A percentile compares a stretch with the other conserved stretches of the same genome.
Evolutionary conservation across 768 basidiomycete species (phyloP).

Genomic region (Leucosporidium scottii): DNA sequence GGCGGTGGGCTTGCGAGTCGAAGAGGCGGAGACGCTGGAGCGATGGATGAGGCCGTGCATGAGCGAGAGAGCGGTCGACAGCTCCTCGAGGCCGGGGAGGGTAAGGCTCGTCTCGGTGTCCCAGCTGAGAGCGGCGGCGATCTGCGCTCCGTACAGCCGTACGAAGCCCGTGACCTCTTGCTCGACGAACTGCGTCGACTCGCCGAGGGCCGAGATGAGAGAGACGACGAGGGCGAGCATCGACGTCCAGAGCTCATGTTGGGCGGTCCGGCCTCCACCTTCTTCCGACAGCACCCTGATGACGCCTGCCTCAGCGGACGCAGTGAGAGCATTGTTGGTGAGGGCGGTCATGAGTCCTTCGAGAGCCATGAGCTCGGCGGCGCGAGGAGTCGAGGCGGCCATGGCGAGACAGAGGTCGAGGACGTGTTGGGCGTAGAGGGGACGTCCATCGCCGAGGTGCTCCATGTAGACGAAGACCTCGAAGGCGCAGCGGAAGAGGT

Average conservation of each 20-base stretch:
- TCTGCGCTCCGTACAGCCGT: slow-evolving; percentile 74
- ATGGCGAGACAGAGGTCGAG: slow-evolving; percentile 81
- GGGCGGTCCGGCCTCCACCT: slow-evolving; percentile 46
- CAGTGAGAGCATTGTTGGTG: slow-evolving; percentile 69
- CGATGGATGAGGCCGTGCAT: slow-evolving; percentile 52
- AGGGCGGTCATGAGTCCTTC: slow-evolving; percentile 76
- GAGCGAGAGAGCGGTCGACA: slow-evolving; percentile 68
- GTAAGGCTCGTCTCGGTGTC: slow-evolving; percentile 71
- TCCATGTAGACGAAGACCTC: slow-evolving; percentile 27
- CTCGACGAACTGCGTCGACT: slow-evolving; percentile 64
- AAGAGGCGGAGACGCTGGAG: slow-evolving; percentile 41
- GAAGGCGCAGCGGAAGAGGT: slow-evolving; percentile 61
- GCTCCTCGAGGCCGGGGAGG: slow-evolving; percentile 68
- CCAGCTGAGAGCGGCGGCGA: slow-evolving; percentile 70
- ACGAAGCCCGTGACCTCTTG: slow-evolving; percentile 78
- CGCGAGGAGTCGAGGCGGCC: slow-evolving; percentile 58
- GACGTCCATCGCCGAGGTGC: slow-evolving; percentile 51
- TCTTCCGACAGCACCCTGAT: slow-evolving; percentile 63
- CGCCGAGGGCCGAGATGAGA: slow-evolving; percentile 59
- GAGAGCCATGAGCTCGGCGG: slow-evolving; percentile 77
- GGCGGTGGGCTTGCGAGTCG: not conserved
- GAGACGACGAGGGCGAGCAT: slow-evolving; percentile 75
- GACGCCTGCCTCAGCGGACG: slow-evolving; percentile 65
- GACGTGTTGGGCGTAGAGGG: slow-evolving; percentile 54
- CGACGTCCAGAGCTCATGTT: slow-evolving; percentile 70